Conservation (phyloP, 2,329 filamentous ascomycete genomes). For the Xylariaceae sp. region DNA sequence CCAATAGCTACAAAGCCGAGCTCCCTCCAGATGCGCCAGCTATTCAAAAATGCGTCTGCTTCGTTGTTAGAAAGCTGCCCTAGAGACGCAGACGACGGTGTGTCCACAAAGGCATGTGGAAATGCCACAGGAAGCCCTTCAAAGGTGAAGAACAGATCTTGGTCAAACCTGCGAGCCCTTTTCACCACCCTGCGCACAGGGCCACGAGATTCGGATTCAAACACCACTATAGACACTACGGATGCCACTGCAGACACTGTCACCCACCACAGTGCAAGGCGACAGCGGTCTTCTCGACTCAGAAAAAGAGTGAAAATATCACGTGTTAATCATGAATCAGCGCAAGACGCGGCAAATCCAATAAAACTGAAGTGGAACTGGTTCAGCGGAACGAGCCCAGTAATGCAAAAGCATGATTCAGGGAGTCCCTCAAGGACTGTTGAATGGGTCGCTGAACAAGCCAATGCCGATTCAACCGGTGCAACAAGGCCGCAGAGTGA, state of each 20-base stretch:
- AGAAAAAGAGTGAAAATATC: slow-evolving; percentile 10
- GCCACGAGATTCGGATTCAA: background rate
- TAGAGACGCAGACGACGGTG: slow-evolving; percentile 1
- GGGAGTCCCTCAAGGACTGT: background rate
- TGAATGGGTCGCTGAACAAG: slow-evolving; percentile 9
- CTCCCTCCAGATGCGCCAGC: slow-evolving; percentile 17
- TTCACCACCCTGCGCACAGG: slow-evolving; percentile 1
- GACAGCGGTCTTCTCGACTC: background rate
- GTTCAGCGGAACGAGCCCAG: background rate
- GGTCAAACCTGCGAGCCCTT: slow-evolving; percentile 16
- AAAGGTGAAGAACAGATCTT: slow-evolving; percentile 16
- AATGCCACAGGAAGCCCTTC: background rate
- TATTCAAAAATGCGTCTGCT: background rate
- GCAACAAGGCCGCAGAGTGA: background rate
- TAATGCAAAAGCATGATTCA: background rate
- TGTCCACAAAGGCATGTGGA: background rate
- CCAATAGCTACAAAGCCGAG: slow-evolving; percentile 18
- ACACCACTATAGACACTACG: background rate
- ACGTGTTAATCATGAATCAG: background rate
- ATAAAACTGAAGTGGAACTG: background rate
- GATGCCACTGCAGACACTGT: background rate
- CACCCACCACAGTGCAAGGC: background rate
- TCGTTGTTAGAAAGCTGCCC: slow-evolving; percentile 1
- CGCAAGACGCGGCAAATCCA: background rate
- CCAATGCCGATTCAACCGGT: background rate